Percentiles rank a stretch among this genome's conserved stretches.
Conservation (phyloP, 2,329 filamentous ascomycete species). For the Juglanconis oblonga region DNA sequence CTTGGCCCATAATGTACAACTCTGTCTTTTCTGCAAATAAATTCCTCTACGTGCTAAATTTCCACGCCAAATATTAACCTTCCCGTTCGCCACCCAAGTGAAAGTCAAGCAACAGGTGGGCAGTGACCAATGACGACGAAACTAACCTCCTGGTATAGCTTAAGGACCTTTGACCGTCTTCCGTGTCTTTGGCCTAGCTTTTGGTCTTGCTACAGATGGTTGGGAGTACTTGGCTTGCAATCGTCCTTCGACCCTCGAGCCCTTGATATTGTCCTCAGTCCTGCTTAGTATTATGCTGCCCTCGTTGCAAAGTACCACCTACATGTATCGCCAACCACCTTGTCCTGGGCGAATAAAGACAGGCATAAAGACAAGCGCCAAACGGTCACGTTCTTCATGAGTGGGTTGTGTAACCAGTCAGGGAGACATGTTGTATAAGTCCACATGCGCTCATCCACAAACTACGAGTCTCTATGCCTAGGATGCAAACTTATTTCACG, state of each 20-base stretch:
- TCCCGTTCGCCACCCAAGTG: no score
- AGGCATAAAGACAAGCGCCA: background rate
- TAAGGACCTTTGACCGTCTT: background rate
- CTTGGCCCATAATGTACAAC: no score
- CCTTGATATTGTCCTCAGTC: background rate
- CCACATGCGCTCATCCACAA: background rate
- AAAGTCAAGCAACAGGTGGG: background rate
- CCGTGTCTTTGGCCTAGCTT: background rate
- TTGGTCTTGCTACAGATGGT: background rate
- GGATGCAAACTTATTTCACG: no score
- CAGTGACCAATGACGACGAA: no score
- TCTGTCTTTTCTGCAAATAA: no score
- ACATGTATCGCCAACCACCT: background rate
- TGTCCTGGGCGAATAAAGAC: background rate
- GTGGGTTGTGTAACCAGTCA: background rate
- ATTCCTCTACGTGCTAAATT: no score
- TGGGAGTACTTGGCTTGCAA: background rate
- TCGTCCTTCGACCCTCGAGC: background rate
- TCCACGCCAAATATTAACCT: no score
- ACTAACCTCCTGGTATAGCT: background rate
- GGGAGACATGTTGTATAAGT: background rate
- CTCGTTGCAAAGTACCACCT: background rate
- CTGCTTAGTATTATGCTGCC: constrained; percentile 2
- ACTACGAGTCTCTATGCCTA: background rate
- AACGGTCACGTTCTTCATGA: background rate